phyloP scores from a whole-genome alignment of 1,139 yeast genomes.

The Suhomyces chickasaworum region DNA sequence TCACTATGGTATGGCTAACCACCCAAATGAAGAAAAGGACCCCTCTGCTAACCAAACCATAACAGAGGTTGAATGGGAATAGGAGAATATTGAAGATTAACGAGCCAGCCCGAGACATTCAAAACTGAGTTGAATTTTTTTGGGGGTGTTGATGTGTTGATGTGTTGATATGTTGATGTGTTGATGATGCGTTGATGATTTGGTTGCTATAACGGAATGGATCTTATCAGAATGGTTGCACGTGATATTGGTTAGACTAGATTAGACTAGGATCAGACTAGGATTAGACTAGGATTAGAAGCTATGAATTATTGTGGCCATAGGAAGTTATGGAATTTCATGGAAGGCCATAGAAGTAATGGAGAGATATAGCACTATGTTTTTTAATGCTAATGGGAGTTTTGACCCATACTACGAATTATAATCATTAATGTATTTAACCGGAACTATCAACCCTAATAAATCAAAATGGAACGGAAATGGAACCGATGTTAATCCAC shows the following conservation, averaged over 20 bases:
- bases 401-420: not conserved
- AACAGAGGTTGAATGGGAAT: conserved; percentile 1
- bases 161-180: not conserved
- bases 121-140: no score
- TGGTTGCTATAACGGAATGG: no score
- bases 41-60: not conserved
- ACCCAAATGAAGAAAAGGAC: not conserved
- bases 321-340: no score
- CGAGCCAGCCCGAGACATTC: not conserved
- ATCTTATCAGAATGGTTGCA: not conserved
- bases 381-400: no score
- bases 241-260: no score
- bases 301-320: no score
- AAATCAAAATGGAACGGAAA: conserved; percentile 5
- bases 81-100: not conserved
- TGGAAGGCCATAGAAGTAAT: no score
- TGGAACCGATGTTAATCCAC: conserved; percentile 5
- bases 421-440: conserved; percentile 4
- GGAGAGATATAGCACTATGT: no score
- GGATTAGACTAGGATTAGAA: no score
- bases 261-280: no score
- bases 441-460: conserved; percentile 8
- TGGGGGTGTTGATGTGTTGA: no score
- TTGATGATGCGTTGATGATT: not conserved
- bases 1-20: conserved; percentile 15